Evolutionary conservation across 495 filamentous ascomycete genomes (phyloP).

Genomic region (Aspergillus funiculosus): DNA sequence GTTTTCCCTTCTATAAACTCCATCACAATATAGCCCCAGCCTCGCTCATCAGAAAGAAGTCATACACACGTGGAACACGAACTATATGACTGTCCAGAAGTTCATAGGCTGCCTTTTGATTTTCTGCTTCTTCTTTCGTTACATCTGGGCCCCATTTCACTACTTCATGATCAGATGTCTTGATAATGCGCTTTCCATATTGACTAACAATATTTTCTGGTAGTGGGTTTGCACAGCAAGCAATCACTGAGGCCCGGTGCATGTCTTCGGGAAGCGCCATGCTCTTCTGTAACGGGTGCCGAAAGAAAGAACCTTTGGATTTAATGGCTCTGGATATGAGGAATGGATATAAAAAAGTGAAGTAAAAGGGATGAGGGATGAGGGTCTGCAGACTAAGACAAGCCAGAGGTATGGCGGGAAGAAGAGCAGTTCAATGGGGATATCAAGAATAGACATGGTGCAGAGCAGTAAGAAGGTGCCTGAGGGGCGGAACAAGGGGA

Average conservation of each 20-base stretch:
- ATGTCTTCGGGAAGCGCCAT: not conserved
- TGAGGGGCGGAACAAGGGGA: too few species aligned
- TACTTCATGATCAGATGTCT: slow-evolving; percentile 15
- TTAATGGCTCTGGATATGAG: too few species aligned
- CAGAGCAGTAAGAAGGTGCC: too few species aligned
- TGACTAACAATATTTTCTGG: not conserved
- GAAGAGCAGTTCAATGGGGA: too few species aligned
- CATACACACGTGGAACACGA: slow-evolving; percentile 29
- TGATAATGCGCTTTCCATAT: not conserved
- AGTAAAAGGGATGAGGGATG: too few species aligned
- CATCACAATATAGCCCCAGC: too few species aligned
- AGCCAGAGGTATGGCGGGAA: too few species aligned
- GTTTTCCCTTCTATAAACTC: too few species aligned
- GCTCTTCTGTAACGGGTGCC: not conserved
- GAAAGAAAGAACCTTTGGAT: too few species aligned
- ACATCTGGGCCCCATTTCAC: slow-evolving; percentile 22
- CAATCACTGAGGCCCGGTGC: not conserved
- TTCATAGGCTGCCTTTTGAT: slow-evolving; percentile 25
- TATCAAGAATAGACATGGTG: too few species aligned
- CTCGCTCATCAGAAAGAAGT: slow-evolving; percentile 23
- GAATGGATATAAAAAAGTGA: too few species aligned
- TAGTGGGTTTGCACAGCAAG: not conserved
- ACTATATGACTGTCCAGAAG: slow-evolving; percentile 24
- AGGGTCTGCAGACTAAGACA: too few species aligned
- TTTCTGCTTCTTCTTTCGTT: slow-evolving; percentile 26